These are phyloP conservation scores for Halophytophthora batemanensis DNA, from an alignment of 352 stramenopile genomes.

Conservation along the genomic window DNA sequence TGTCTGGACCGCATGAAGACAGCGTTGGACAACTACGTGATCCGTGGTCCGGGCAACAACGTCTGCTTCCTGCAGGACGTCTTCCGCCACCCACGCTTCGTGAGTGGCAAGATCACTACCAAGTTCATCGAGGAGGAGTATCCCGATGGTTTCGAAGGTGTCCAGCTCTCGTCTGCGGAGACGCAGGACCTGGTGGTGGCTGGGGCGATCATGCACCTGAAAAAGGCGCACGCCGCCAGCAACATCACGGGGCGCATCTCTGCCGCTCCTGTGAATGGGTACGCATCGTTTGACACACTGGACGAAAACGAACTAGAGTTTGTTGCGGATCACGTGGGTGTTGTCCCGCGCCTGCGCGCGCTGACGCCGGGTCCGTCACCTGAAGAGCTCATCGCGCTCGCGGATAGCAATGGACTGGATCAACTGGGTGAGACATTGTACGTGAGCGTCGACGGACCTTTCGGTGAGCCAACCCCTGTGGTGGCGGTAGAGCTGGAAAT, in stretches of 20 bases:
- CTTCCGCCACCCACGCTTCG: slow-evolving; percentile 88
- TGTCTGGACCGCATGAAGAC: slow-evolving; percentile 84
- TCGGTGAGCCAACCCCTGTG: slow-evolving; percentile 41
- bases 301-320: slow-evolving; percentile 44
- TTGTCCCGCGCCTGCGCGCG: slow-evolving; percentile 42
- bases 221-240: slow-evolving; percentile 30
- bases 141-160: slow-evolving; percentile 91
- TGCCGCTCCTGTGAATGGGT: slow-evolving; percentile 4
- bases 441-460: slow-evolving; percentile 56
- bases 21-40: slow-evolving; percentile 94
- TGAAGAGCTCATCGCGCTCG: slow-evolving; percentile 38
- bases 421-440: slow-evolving; percentile 39
- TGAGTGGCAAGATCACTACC: slow-evolving; percentile 93
- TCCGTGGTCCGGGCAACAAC: slow-evolving; percentile 94
- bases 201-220: slow-evolving; percentile 70
- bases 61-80: slow-evolving; percentile 93
- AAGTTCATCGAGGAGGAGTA: slow-evolving; percentile 97
- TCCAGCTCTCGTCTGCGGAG: slow-evolving; percentile 59
- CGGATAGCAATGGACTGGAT: slow-evolving; percentile 39
- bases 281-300: slow-evolving; percentile 11
- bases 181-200: slow-evolving; percentile 74
- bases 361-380: slow-evolving; percentile 22
- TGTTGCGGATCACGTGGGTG: slow-evolving; percentile 21
- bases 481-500: slow-evolving; percentile 52
- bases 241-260: slow-evolving; percentile 32